phyloP scores from a whole-genome alignment of 2,329 filamentous ascomycete species.

The Cylindrodendrum hubeiense region DNA sequence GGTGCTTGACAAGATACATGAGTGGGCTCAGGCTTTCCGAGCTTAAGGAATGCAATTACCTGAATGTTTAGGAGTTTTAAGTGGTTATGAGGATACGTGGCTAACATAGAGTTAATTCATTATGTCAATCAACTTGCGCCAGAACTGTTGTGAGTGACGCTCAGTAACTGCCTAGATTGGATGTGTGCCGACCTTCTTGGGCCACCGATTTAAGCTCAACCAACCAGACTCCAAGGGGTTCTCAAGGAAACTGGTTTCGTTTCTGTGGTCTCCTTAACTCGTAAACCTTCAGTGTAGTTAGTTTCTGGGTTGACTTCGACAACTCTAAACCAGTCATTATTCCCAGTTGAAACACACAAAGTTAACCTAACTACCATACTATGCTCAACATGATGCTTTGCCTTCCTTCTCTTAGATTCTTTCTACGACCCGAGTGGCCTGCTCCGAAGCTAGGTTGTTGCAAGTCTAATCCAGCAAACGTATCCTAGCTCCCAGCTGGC shows the following conservation, averaged over 20 bases:
- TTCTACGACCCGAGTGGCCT: not conserved
- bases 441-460: not conserved
- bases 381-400: not conserved
- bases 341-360: too few relatives aligned
- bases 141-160: not conserved
- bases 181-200: too few relatives aligned
- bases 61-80: constrained; percentile 2
- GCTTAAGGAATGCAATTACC: constrained; percentile 58
- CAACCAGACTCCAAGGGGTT: too few relatives aligned
- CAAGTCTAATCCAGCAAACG: not conserved
- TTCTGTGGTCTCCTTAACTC: too few relatives aligned
- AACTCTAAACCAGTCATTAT: too few relatives aligned
- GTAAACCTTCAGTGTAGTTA: too few relatives aligned
- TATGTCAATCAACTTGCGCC: not conserved
- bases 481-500: not conserved
- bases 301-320: too few relatives aligned
- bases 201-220: too few relatives aligned
- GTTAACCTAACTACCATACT: not conserved
- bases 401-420: not conserved
- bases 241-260: too few relatives aligned
- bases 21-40: constrained; percentile 91
- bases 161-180: too few relatives aligned
- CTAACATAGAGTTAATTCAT: not conserved
- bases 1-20: constrained; percentile 94
- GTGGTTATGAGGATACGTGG: not conserved